These are phyloP conservation scores for Verbascum thapsus DNA, from an alignment of 257 asterid genomes.

Conservation along the genomic window DNA sequence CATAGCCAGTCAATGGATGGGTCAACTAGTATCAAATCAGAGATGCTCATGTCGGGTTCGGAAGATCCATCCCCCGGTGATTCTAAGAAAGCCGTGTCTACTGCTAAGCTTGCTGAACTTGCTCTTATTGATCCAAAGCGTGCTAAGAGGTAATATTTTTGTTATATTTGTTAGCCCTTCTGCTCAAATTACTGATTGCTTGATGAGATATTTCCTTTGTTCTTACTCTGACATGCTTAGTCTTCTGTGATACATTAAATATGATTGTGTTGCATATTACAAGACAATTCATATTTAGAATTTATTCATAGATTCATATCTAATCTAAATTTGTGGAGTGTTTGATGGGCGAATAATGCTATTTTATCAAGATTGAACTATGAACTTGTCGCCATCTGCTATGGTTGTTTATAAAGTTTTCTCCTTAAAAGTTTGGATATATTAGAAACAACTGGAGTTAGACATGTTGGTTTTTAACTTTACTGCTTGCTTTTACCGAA, in stretches of 20 bases:
- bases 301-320: not conserved
- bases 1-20: conserved; percentile 99
- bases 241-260: not conserved
- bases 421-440: no score
- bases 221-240: not conserved
- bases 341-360: conserved; percentile 10
- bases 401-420: no score
- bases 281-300: no score
- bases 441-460: not conserved
- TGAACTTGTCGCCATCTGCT: not conserved
- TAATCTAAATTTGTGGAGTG: conserved; percentile 1
- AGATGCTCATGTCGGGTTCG: conserved; percentile 75
- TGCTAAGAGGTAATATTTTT: conserved; percentile 75
- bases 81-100: conserved; percentile 86
- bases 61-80: conserved; percentile 79
- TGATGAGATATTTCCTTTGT: conserved; percentile 3
- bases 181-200: conserved; percentile 4
- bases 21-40: conserved; percentile 77
- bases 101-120: conserved; percentile 97
- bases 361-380: conserved; percentile 12
- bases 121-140: conserved; percentile 97
- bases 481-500: not conserved
- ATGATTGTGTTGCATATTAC: no score
- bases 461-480: not conserved
- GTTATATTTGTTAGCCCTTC: not conserved